phyloP scores from a whole-genome alignment of 2,329 filamentous ascomycete species.

The Blastomyces percursus region DNA sequence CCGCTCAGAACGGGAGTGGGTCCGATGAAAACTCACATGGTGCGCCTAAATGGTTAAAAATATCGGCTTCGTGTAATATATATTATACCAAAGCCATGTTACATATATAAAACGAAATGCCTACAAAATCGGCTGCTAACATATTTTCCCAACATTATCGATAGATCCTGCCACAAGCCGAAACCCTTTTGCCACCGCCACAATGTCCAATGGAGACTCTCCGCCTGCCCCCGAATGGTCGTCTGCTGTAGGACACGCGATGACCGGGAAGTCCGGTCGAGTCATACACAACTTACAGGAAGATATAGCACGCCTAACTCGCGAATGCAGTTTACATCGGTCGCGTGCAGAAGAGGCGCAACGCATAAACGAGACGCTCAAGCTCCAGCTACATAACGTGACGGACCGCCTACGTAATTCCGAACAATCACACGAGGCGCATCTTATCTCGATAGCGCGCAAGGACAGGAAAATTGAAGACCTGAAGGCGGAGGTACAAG shows the following conservation, averaged over 20 bases:
- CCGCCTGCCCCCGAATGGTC: constrained; percentile 31
- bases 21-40: background rate
- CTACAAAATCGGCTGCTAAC: background rate
- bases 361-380: constrained; percentile 36
- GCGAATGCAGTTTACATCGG: constrained; percentile 37
- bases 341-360: constrained; percentile 38
- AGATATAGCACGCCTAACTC: constrained; percentile 39
- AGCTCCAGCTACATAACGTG: constrained; percentile 36
- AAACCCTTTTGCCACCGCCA: constrained; percentile 15
- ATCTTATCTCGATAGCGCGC: constrained; percentile 35
- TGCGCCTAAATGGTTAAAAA: background rate
- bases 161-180: background rate
- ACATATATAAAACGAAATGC: background rate
- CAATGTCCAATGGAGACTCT: constrained; percentile 21
- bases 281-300: constrained; percentile 42
- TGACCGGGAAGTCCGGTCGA: constrained; percentile 40
- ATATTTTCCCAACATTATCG: background rate
- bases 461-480: constrained; percentile 41
- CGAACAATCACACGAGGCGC: constrained; percentile 38
- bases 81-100: background rate
- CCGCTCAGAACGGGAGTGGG: background rate
- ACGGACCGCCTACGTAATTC: constrained; percentile 36
- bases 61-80: background rate
- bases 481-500: constrained; percentile 31
- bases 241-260: constrained; percentile 40